Evolutionary conservation across 2,329 filamentous ascomycete genomes (phyloP).

Genomic region (Beauveria brongniartii): DNA sequence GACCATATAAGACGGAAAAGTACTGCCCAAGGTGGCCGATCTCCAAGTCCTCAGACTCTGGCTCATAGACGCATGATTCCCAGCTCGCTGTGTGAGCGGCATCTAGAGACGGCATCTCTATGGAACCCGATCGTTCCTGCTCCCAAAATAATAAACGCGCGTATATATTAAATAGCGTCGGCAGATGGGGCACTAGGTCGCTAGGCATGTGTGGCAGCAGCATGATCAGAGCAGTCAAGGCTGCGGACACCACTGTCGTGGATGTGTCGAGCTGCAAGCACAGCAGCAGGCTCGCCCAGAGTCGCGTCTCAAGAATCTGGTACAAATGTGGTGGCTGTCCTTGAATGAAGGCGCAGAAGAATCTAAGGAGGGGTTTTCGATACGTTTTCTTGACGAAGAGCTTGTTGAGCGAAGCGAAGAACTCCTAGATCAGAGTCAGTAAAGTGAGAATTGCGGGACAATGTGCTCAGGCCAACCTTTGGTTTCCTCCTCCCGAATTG

Average conservation of each 20-base stretch:
- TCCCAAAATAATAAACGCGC: slow-evolving; percentile 76
- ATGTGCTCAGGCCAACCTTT: slow-evolving; percentile 28
- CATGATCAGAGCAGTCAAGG: slow-evolving; percentile 71
- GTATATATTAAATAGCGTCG: slow-evolving; percentile 74
- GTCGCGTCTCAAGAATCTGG: slow-evolving; percentile 59
- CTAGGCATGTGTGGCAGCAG: slow-evolving; percentile 73
- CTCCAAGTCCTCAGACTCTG: slow-evolving; percentile 52
- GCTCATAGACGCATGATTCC: slow-evolving; percentile 55
- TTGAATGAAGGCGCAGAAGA: slow-evolving; percentile 66
- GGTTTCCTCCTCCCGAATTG: slow-evolving; percentile 61
- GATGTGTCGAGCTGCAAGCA: slow-evolving; percentile 73
- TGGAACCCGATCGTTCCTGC: slow-evolving; percentile 35
- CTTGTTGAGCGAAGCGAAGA: slow-evolving; percentile 57
- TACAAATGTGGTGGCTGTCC: slow-evolving; percentile 74
- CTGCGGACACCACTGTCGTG: slow-evolving; percentile 66
- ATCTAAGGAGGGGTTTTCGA: slow-evolving; percentile 54
- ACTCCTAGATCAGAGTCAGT: slow-evolving; percentile 37
- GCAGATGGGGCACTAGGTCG: slow-evolving; percentile 59
- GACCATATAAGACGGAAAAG: slow-evolving; percentile 74
- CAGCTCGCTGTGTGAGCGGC: slow-evolving; percentile 37
- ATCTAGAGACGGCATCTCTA: slow-evolving; percentile 32
- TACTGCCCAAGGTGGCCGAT: slow-evolving; percentile 65
- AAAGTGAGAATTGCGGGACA: neutral
- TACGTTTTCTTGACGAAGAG: slow-evolving; percentile 57
- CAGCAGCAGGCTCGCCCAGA: slow-evolving; percentile 63